phyloP scores from a whole-genome alignment of 371 early-diverging fungal species.

The Syncephalastrum monosporum region DNA sequence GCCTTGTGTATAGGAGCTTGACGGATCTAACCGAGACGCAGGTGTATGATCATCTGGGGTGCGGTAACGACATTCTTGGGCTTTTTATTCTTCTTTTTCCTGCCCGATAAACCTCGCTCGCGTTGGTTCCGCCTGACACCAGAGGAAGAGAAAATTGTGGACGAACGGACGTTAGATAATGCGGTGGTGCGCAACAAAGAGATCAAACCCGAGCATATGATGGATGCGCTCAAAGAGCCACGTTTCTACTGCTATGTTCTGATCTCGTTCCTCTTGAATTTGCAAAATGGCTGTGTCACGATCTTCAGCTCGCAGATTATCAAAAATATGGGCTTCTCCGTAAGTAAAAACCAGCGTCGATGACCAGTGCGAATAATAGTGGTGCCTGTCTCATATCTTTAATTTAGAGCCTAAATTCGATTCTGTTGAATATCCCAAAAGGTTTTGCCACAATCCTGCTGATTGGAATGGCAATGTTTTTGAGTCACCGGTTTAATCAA shows the following conservation, averaged over 20 bases:
- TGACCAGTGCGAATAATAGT: too few species aligned
- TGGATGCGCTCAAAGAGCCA: conserved; percentile 25
- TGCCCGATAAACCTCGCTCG: conserved; percentile 30
- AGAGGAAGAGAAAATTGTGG: conserved; percentile 29
- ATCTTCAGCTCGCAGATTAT: conserved; percentile 28
- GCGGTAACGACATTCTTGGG: conserved; percentile 22
- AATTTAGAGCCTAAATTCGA: conserved; percentile 1
- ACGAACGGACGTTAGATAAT: conserved; percentile 27
- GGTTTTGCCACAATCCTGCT: conserved; percentile 9
- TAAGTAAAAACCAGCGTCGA: conserved; percentile 1
- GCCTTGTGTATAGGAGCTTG: neutral
- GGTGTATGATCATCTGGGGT: conserved; percentile 20
- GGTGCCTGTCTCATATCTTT: neutral
- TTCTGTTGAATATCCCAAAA: conserved; percentile 9
- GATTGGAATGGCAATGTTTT: neutral
- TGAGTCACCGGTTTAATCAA: conserved; percentile 6
- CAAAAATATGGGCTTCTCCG: conserved; percentile 27
- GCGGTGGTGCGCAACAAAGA: conserved; percentile 22
- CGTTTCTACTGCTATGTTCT: conserved; percentile 28
- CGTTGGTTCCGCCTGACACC: conserved; percentile 21
- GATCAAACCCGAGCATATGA: conserved; percentile 27
- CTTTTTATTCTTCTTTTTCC: conserved; percentile 25
- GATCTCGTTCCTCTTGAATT: conserved; percentile 23
- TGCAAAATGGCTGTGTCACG: conserved; percentile 34
- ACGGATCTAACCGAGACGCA: neutral